phyloP scores from a whole-genome alignment of 176 grass and related monocot genomes.

The Musa schizocarpa region DNA sequence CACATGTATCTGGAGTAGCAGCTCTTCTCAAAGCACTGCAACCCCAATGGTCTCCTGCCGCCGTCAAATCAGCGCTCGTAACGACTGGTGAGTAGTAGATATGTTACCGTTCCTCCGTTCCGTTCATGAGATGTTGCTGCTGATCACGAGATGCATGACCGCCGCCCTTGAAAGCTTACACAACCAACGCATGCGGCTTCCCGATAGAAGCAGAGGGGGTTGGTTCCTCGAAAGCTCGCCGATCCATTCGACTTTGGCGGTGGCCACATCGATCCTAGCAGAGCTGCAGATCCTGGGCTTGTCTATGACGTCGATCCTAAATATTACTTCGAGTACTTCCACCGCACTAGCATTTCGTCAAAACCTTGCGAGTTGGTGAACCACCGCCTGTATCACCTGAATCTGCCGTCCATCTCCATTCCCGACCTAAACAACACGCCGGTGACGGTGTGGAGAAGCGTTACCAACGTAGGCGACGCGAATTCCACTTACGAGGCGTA shows the following conservation, averaged over 20 bases:
- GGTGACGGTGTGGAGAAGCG: constrained; percentile 32
- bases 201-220: constrained; percentile 24
- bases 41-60: constrained; percentile 69
- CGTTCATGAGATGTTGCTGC: neutral
- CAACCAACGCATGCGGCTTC: constrained; percentile 27
- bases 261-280: constrained; percentile 41
- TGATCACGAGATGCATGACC: neutral
- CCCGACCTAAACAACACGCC: constrained; percentile 37
- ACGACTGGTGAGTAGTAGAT: constrained; percentile 43
- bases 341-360: constrained; percentile 4
- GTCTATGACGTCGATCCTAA: constrained; percentile 42
- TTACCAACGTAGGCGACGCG: constrained; percentile 41
- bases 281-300: constrained; percentile 42
- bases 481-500: constrained; percentile 26
- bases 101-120: neutral
- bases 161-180: constrained; percentile 30
- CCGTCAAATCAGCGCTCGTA: constrained; percentile 69
- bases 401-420: constrained; percentile 56
- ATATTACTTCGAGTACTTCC: constrained; percentile 51
- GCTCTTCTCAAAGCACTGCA: constrained; percentile 53
- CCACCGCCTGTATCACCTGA: constrained; percentile 23
- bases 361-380: neutral
- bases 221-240: constrained; percentile 33
- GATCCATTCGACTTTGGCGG: constrained; percentile 49
- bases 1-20: constrained; percentile 49